phyloP scores from a whole-genome alignment of 164 flowering plant genomes.

The Vitis rotundifolia region DNA sequence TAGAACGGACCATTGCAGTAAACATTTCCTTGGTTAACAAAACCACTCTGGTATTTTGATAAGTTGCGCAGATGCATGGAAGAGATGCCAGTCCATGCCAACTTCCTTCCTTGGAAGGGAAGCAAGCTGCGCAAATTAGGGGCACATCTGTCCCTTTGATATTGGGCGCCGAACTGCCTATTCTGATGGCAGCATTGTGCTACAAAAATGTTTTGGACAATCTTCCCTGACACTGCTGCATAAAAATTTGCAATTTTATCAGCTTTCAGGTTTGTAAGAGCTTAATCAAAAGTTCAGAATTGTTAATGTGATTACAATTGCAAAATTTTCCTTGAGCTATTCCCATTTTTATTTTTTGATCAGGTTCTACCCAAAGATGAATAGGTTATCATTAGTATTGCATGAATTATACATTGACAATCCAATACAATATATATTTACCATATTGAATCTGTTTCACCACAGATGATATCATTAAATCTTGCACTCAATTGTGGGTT shows the following conservation, averaged over 20 bases:
- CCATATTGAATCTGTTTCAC: no score
- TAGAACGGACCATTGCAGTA: constrained; percentile 97
- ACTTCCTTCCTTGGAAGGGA: constrained; percentile 69
- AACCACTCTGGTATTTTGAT: constrained; percentile 49
- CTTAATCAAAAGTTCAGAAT: constrained; percentile 9
- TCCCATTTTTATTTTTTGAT: not conserved
- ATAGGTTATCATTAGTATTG: no score
- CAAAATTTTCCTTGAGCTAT: not conserved
- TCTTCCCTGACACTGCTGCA: constrained; percentile 94
- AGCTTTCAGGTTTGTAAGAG: constrained; percentile 26
- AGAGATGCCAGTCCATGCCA: constrained; percentile 66
- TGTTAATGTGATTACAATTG: not conserved
- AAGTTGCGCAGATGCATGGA: constrained; percentile 65
- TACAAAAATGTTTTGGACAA: constrained; percentile 65
- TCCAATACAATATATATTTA: no score
- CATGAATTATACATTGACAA: no score
- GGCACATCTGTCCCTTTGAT: constrained; percentile 47
- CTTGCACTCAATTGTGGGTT: no score
- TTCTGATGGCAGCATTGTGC: constrained; percentile 64
- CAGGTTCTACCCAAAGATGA: no score
- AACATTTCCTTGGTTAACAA: constrained; percentile 57
- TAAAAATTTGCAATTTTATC: constrained; percentile 59
- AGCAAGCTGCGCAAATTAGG: constrained; percentile 52
- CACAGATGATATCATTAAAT: no score
- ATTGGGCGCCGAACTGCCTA: constrained; percentile 55